Percentiles rank a stretch among this genome's conserved stretches.
Evolutionary conservation across 495 filamentous ascomycete genomes (phyloP).

Genomic region (Baudoinia panamericana): DNA sequence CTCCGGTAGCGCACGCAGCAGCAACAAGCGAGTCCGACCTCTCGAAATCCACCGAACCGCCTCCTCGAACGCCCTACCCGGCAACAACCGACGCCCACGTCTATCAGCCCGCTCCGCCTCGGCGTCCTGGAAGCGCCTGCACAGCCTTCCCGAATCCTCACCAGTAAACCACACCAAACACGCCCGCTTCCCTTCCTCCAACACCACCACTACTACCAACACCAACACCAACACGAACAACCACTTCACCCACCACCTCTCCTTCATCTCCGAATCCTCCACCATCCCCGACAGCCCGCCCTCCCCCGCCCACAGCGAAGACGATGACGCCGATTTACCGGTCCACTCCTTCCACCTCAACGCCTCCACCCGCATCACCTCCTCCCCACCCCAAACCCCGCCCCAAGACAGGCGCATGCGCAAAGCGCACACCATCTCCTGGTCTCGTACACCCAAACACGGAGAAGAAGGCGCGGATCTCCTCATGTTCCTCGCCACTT

Average conservation of each 20-base stretch:
- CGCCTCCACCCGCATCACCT: slow-evolving; percentile 41
- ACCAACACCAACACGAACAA: too few relatives aligned
- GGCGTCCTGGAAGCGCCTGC: slow-evolving; percentile 57
- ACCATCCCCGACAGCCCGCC: slow-evolving; percentile 47
- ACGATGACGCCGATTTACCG: slow-evolving; percentile 67
- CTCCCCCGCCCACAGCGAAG: slow-evolving; percentile 59
- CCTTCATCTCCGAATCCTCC: slow-evolving; percentile 60
- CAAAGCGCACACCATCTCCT: slow-evolving; percentile 24
- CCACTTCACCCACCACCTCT: too few relatives aligned
- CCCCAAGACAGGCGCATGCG: slow-evolving; percentile 37
- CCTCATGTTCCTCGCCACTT: slow-evolving; percentile 81
- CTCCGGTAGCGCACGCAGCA: slow-evolving; percentile 39
- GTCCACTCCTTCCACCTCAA: slow-evolving; percentile 56
- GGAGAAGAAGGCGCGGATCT: slow-evolving; percentile 83
- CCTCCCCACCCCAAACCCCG: slow-evolving; percentile 73
- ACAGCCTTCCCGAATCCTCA: slow-evolving; percentile 69
- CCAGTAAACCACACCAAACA: slow-evolving; percentile 56
- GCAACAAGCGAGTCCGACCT: slow-evolving; percentile 15
- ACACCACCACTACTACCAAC: too few relatives aligned
- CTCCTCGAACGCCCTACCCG: slow-evolving; percentile 24
- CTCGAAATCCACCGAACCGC: slow-evolving; percentile 13
- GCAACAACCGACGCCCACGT: slow-evolving; percentile 1
- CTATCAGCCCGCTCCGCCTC: slow-evolving; percentile 35
- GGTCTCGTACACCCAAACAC: slow-evolving; percentile 25
- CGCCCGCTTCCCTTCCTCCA: slow-evolving; percentile 47